Evolutionary conservation across 2,329 filamentous ascomycete species (phyloP).

Genomic region (Hirsutella thompsonii): DNA sequence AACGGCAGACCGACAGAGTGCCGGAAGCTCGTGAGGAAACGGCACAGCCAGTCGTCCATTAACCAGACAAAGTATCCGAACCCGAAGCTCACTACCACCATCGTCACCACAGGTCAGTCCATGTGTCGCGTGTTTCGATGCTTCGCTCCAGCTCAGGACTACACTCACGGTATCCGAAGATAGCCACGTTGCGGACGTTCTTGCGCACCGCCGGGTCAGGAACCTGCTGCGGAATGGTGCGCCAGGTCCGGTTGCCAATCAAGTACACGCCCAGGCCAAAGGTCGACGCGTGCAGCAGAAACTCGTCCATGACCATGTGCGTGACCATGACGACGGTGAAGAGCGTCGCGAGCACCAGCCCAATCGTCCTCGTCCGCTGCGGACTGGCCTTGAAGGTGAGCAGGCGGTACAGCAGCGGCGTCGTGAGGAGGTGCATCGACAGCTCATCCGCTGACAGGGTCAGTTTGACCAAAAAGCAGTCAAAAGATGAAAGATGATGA

Average conservation of each 20-base stretch:
- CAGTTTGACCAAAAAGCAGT: too few relatives aligned
- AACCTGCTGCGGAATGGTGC: conserved; percentile 19
- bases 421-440: conserved; percentile 27
- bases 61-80: conserved; percentile 26
- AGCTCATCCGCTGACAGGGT: conserved; percentile 20
- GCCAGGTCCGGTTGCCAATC: conserved; percentile 17
- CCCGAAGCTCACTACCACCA: conserved; percentile 16
- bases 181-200: conserved; percentile 8
- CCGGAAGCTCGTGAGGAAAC: conserved; percentile 12
- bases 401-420: conserved; percentile 25
- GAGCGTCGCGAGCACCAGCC: conserved; percentile 8
- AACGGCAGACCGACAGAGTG: conserved; percentile 19
- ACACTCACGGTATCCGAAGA: conserved; percentile 9
- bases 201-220: conserved; percentile 11
- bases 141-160: too few relatives aligned
- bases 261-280: conserved; percentile 22
- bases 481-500: neutral
- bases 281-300: conserved; percentile 22
- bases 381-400: conserved; percentile 19
- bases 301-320: conserved; percentile 29
- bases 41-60: conserved; percentile 22
- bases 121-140: too few relatives aligned
- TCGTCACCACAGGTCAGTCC: too few relatives aligned
- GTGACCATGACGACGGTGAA: conserved; percentile 23
- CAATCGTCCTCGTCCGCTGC: conserved; percentile 11